Conservation (phyloP, 2,329 filamentous ascomycete genomes). For the Arachnomyces sp. region DNA sequence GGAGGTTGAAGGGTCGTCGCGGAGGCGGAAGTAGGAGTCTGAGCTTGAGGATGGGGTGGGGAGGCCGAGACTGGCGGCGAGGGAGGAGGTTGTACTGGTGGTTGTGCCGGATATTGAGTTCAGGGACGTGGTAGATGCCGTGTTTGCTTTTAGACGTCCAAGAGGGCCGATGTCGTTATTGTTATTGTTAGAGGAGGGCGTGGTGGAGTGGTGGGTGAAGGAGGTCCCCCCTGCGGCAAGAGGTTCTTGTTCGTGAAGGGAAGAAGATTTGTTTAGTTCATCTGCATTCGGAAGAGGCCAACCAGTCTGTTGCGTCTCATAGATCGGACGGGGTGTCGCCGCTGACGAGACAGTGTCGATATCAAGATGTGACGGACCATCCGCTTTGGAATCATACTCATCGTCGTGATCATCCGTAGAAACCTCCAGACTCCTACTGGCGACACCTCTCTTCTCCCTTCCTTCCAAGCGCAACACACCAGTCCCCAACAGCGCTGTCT, state of each 20-base stretch:
- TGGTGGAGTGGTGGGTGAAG: constrained; percentile 10
- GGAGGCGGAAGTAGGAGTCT: constrained; percentile 54
- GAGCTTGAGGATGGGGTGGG: constrained; percentile 48
- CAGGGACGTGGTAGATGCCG: constrained; percentile 11
- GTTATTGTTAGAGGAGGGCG: constrained; percentile 54
- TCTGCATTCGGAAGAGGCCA: too few relatives aligned
- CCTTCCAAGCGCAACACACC: constrained; percentile 22
- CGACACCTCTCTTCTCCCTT: constrained; percentile 23
- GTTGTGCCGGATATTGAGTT: constrained; percentile 9
- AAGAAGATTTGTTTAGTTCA: background rate
- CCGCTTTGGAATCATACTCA: too few relatives aligned
- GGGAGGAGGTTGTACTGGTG: constrained; percentile 5
- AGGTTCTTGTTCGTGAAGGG: background rate
- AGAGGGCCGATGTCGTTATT: constrained; percentile 23
- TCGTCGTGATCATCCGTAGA: constrained; percentile 13
- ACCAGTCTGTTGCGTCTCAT: too few relatives aligned
- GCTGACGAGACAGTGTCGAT: constrained; percentile 6
- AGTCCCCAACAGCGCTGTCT: constrained; percentile 71
- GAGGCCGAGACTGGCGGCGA: constrained; percentile 19
- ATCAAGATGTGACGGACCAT: background rate
- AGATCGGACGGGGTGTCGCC: constrained; percentile 3
- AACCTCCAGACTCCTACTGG: constrained; percentile 9
- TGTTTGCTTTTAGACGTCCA: too few relatives aligned
- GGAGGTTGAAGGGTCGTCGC: constrained; percentile 29
- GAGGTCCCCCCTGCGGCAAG: too few relatives aligned